A percentile compares a stretch with the other conserved stretches of the same genome.
These are phyloP conservation scores for Anastatica hierochuntica DNA, from an alignment of 345 rosid species.

Conservation along the genomic window DNA sequence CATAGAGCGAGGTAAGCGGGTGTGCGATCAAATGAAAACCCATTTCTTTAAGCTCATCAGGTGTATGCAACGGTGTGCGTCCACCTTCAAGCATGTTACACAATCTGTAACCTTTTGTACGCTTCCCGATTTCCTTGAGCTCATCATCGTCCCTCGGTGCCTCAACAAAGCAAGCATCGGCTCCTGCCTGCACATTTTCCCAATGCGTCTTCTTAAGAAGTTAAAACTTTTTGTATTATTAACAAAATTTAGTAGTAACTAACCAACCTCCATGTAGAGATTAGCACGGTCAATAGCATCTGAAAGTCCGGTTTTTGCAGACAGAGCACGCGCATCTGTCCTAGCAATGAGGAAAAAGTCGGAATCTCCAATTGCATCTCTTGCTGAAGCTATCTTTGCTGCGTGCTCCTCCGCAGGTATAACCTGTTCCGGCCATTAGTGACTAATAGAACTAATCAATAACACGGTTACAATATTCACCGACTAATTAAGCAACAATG, in stretches of 20 bases:
- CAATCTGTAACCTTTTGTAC: constrained; percentile 36
- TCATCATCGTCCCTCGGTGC: constrained; percentile 36
- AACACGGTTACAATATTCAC: no score
- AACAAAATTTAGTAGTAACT: no score
- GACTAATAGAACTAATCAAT: no score
- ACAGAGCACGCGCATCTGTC: constrained; percentile 40
- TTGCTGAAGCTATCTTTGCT: constrained; percentile 41
- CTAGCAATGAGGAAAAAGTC: constrained; percentile 50
- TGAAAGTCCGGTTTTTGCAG: constrained; percentile 37
- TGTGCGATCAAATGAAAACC: constrained; percentile 33
- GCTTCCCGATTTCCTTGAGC: constrained; percentile 33
- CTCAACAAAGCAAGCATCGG: constrained; percentile 39
- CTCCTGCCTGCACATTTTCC: constrained; percentile 29
- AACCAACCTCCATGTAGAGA: constrained; percentile 49
- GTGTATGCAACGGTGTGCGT: constrained; percentile 37
- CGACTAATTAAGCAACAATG: no score
- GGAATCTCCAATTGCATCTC: constrained; percentile 44
- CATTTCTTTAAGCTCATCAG: constrained; percentile 43
- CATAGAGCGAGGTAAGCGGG: constrained; percentile 29
- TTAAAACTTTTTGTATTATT: no score
- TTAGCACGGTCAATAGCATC: constrained; percentile 49
- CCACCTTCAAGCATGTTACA: constrained; percentile 59
- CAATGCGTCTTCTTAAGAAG: no score
- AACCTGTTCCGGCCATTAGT: constrained; percentile 29
- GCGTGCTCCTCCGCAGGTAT: constrained; percentile 53